Base-by-base conservation (phyloP, 2,329 filamentous ascomycete species). In the Clonostachys chloroleuca region DNA sequence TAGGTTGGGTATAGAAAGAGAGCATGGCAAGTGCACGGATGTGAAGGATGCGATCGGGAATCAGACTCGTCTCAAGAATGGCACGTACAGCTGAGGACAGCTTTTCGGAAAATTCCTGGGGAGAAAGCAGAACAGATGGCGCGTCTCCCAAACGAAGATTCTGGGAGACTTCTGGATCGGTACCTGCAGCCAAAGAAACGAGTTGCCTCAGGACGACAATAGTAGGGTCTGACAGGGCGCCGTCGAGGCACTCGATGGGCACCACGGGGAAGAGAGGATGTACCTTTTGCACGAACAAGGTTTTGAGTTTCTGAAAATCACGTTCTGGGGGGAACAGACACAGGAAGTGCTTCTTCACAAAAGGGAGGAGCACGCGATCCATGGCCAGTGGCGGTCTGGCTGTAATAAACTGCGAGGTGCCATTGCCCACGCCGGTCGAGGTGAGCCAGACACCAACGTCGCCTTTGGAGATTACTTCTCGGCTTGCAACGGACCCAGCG, bases 1-100 rank as follows among this genome's bases (percentile, higher is more conserved):
- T 70, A 1, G 77, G 77, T 49, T 84, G 79, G n/a, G 73, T 75
- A 53, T 80, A 83, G n/a, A 83, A 64, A 0, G 79, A 80, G 16
- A 83, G 59, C 43, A 83, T 69, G 24, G 73, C 68, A 7, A 81
- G 65, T 13, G 76, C 68, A 30, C 78, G 76, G 35, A 80, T 78
- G 42, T 80, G 70, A 30, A 80, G 64, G 6, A 82, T 67, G n/a
- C 76, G 68, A 51, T 81, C 74, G 1, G 69, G 65, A 8, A 83
- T 72, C 40, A 82, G 59, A 13, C 75, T 76, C 6, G 78, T 73
- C 45, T 81, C 77, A 3, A 82, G 60, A 2, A 74, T 70, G 1
- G 70, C 68, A 9, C 74, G 64, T 4, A 79, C 66, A 1, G 77
- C 71, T 1, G 72, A 71, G 0, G 75, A 74, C 5, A 81, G 55